Base-by-base conservation (phyloP, 2,329 filamentous ascomycete species). In the Calonectria naviculata region DNA sequence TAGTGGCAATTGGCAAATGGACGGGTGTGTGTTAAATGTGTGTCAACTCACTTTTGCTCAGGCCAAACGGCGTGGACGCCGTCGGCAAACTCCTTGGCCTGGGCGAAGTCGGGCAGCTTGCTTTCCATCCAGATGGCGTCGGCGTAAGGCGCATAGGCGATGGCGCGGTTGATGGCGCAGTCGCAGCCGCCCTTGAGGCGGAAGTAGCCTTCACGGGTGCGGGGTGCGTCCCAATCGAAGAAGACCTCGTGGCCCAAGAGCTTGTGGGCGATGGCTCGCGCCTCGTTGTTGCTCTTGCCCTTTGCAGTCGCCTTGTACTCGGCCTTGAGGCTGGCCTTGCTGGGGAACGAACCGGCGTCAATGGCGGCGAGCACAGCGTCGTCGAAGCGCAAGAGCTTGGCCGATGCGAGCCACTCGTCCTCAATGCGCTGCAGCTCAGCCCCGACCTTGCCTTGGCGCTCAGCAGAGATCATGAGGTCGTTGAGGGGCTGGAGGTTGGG, bases 61-160 rank as follows among this genome's bases (percentile, higher is more conserved):
- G 97, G 97, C 91, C 93, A 98, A 12, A 95, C 94, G 68, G 95
- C 93, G 84, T 98, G 97, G 46, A 99, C 96, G 61, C 97, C 96
- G 49, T 94, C 89, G 36, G 97, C 95, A 78, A 99, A 99, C 81
- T 98, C 93, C 87, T 95, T 91, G 28, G 97, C 97, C 87, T 98
- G 97, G 61, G 89, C 89, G 83, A 89, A 98, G 83, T 98, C 96
- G 54, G 97, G 97, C 76, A 98, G 88, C 87, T 98, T 98, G 87
- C 93, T 96, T 90, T 99, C 97, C 97, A 99, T 99, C 97, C 97
- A 99, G 84, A 99, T 97, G 83, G 97, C 92, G 81, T 98, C 96
- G 73, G 93, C 93, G 86, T 97, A 98, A 2, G 97, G 96, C 0
- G 94, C 96, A 81, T 97, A 98, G 7, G 96, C 95, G 70, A 97